Base-by-base conservation (phyloP, 83 land plant species). In the Picea mariana region DNA sequence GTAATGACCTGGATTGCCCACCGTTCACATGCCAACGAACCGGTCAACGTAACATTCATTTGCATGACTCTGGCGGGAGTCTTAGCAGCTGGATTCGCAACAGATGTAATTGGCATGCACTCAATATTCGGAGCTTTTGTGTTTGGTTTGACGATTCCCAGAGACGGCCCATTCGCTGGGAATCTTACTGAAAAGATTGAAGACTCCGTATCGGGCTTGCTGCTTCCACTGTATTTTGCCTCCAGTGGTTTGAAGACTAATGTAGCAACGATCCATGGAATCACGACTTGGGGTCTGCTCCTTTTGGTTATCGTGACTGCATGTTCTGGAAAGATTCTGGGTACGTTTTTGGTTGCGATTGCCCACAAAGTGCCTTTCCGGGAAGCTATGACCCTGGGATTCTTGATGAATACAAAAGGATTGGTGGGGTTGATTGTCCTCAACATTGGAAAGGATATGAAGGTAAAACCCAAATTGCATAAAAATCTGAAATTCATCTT, bases 51-150 rank as follows among this genome's bases (percentile, higher is more conserved):
- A 77, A 83, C 83, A 12, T 94, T 87, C 47, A 86, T 96, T 38
- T 81, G 87, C 81, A 60, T 91, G 58, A 92, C 98, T 0, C 84
- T 96, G 0, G 86, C 87, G 4, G 91, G 85, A 5, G 95, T 91
- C 1, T 67, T 96, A 80, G 90, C 83, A 9, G 77, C 95, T 5
- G 93, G 94, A 7, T 96, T 96, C 69, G 65, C 83, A 67, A 96
- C 98, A 5, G 98, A 96, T 71, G 44, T 85, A 1, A 96, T 96
- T 17, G 98, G 98, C 9, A 92, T 96, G 61, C 98, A 96, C 84
- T 71, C 93, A 6, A 88, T 96, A 4, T 94, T 96, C 76, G 98
- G 98, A 24, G 97, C 95, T 40, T 91, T 93, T 77, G 78, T 93
- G 15, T 86, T 92, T 38, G 95, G 95, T 18, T 79, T 93, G 7